Evolutionary conservation across 2,329 filamentous ascomycete species (phyloP).

Genomic region (Fusarium foetens): DNA sequence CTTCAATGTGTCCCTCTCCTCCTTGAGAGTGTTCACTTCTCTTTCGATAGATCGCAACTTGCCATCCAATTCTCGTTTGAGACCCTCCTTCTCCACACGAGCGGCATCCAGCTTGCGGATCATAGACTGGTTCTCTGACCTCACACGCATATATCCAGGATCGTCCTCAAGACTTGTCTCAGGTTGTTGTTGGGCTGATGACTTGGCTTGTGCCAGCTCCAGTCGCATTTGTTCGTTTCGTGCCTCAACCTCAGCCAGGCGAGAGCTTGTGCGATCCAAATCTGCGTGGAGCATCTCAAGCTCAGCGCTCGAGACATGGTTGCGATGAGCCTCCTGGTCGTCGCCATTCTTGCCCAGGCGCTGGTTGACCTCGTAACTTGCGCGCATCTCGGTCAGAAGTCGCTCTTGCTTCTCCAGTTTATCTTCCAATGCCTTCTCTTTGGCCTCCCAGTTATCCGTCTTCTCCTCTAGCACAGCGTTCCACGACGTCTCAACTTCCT

Average conservation of each 20-base stretch:
- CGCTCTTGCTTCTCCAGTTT: slow-evolving; percentile 95
- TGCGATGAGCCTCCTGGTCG: slow-evolving; percentile 64
- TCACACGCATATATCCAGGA: slow-evolving; percentile 84
- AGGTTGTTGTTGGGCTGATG: slow-evolving; percentile 68
- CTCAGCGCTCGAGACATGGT: slow-evolving; percentile 84
- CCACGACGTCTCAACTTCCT: slow-evolving; percentile 92
- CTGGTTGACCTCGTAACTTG: slow-evolving; percentile 96
- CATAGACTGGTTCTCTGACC: slow-evolving; percentile 92
- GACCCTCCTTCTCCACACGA: slow-evolving; percentile 83
- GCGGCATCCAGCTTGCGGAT: slow-evolving; percentile 87
- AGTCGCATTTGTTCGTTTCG: slow-evolving; percentile 93
- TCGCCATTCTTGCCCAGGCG: slow-evolving; percentile 81
- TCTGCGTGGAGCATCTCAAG: slow-evolving; percentile 94
- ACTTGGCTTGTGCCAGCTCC: slow-evolving; percentile 89
- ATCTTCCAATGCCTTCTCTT: slow-evolving; percentile 89
- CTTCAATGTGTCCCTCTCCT: slow-evolving; percentile 83
- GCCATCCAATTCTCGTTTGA: slow-evolving; percentile 79
- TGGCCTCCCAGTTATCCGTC: slow-evolving; percentile 94
- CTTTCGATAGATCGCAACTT: slow-evolving; percentile 83
- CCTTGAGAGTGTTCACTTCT: slow-evolving; percentile 76
- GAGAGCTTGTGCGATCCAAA: slow-evolving; percentile 85
- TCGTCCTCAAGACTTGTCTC: slow-evolving; percentile 82
- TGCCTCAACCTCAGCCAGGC: slow-evolving; percentile 90
- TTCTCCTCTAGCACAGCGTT: slow-evolving; percentile 90
- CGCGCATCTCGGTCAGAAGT: slow-evolving; percentile 92